A percentile compares a stretch with the other conserved stretches of the same genome.
Evolutionary conservation across 306 rosid genomes (phyloP).

Genomic region (Amphicarpaea edgeworthii): DNA sequence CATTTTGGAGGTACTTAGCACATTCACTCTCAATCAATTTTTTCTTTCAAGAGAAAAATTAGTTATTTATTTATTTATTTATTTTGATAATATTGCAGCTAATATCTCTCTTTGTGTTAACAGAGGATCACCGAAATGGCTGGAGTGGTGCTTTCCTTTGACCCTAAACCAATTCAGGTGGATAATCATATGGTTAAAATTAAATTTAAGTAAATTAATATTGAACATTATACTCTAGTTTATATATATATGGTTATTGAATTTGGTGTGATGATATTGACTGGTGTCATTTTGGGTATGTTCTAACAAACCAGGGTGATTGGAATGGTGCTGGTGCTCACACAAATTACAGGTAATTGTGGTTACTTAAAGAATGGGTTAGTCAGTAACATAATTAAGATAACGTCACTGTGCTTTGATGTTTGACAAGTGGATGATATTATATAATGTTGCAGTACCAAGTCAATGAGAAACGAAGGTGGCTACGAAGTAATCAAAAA

Average conservation of each 20-base stretch:
- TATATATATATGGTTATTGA: background rate
- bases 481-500: slow-evolving; percentile 79
- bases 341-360: slow-evolving; percentile 84
- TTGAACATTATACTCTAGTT: background rate
- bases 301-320: slow-evolving; percentile 63
- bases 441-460: slow-evolving; percentile 60
- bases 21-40: no score
- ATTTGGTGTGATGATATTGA: background rate
- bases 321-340: slow-evolving; percentile 99
- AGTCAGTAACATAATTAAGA: background rate
- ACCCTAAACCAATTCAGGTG: slow-evolving; percentile 92
- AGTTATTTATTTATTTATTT: background rate
- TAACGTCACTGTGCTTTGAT: background rate
- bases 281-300: background rate
- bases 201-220: background rate
- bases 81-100: background rate
- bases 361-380: background rate
- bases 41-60: no score
- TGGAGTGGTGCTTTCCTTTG: slow-evolving; percentile 80
- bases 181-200: background rate
- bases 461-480: slow-evolving; percentile 81
- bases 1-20: slow-evolving; percentile 78
- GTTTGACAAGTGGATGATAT: background rate
- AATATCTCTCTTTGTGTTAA: background rate
- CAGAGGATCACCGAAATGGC: slow-evolving; percentile 94